A percentile compares a stretch with the other conserved stretches of the same genome.
Conservation (phyloP, 73 alveolate species). For the Paramecium sexaurelia region DNA sequence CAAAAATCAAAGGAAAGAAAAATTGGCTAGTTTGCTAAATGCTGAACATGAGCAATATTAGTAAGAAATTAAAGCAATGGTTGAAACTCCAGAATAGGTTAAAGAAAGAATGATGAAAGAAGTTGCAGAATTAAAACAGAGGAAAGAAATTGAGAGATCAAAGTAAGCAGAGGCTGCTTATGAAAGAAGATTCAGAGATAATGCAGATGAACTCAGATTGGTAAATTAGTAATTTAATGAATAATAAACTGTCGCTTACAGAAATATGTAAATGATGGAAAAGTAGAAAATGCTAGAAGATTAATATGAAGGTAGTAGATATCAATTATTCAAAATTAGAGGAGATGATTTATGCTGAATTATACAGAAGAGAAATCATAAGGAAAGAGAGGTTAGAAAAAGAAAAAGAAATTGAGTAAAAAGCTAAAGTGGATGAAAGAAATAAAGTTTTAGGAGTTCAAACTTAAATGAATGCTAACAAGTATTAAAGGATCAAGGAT, state of each 20-base stretch:
- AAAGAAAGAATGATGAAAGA: conserved; percentile 61
- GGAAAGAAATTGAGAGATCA: conserved; percentile 48
- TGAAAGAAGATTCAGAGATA: conserved; percentile 48
- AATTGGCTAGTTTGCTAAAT: conserved; percentile 45
- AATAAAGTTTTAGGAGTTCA: conserved; percentile 45
- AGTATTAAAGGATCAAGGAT: conserved; percentile 15
- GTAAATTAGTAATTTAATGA: conserved; percentile 57
- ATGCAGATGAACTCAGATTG: conserved; percentile 64
- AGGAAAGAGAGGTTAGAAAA: conserved; percentile 53
- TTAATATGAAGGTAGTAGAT: conserved; percentile 53
- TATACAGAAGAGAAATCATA: conserved; percentile 46
- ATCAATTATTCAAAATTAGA: background rate
- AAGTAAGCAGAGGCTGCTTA: conserved; percentile 13
- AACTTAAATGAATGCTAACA: background rate
- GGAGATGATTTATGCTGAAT: conserved; percentile 68
- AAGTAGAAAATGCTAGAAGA: conserved; percentile 53
- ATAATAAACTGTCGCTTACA: conserved; percentile 49
- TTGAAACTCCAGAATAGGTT: conserved; percentile 66
- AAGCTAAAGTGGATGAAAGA: conserved; percentile 58
- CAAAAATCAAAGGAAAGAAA: conserved; percentile 36
- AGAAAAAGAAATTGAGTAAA: conserved; percentile 38
- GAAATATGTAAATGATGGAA: conserved; percentile 63
- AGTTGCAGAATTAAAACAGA: conserved; percentile 45
- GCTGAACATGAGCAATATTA: conserved; percentile 55
- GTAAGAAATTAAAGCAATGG: conserved; percentile 56